Evolutionary conservation across 1,139 yeast species (phyloP), one percentile per base, ranked within the genome.

Genomic region (Saccharomyces pastorianus): DNA sequence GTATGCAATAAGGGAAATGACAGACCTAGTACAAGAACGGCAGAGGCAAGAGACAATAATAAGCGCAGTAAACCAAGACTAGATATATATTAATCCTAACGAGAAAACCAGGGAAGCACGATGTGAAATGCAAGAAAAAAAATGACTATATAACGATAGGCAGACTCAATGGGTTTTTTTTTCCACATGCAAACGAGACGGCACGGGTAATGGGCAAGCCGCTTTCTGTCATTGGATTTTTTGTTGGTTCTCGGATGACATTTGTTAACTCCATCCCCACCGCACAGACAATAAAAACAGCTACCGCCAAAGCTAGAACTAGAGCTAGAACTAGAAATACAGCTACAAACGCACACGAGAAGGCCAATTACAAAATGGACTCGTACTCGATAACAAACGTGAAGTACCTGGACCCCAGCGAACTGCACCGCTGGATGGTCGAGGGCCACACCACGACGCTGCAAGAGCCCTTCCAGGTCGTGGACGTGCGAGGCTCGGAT

Each of bases 401-500:
- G 48, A 58, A 59, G 49, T 66, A 67, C 49, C 29, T 68, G 13
- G 65, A 65, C 9, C 65, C 68, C 2, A 29, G 54, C 8, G 62
- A 63, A 38, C 57, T 68, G 29, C 56, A 53, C 44, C 56, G 56
- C 27, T 67, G 71, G 71, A 58, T 68, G n/a, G 23, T 20, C 11
- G 31, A 20, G 31, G 67, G 66, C n/a, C 50, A 53, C 14, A 53
- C 60, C 4, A 44, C 53, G 2, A 38, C 23, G 6, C 34, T 57
- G 38, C 59, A 59, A 0, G 57, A 61, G 48, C 61, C 69, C 14
- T 81, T 87, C 60, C 81, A 83, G 3, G 79, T 93, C 2, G 78
- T 93, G 6, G 99, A 93, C 64, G 98, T 91, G 4, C 77, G 99
- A 54, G 98, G 90, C 57, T 78, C 80, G 8, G 98, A 93, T 71